Base-by-base conservation (phyloP, 768 basidiomycete genomes). In the Paxillus ammoniavirescens region DNA sequence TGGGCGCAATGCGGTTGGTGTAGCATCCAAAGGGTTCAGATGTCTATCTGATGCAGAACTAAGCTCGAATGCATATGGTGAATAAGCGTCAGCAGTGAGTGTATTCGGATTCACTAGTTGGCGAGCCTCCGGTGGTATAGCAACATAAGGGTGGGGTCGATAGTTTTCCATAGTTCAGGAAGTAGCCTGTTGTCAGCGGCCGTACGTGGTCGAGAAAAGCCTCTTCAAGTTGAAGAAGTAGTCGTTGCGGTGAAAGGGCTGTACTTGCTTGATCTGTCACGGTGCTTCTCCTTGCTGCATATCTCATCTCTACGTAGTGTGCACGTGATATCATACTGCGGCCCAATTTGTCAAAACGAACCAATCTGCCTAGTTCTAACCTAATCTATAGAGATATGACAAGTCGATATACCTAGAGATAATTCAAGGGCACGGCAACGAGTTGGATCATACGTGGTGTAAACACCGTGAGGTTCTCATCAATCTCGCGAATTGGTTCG, bases 121-220 rank as follows among this genome's bases (percentile, higher is more conserved):
- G 33, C 62, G 64, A 6, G 72, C 60, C 55, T 65, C 72, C 6
- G 66, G 55, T 12, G 78, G 76, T 33, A 80, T 77, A 35, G 61
- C 51, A 46, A 77, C 41, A 47, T 72, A 62, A 7, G 75, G 77
- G 30, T 72, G 61, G 18, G 70, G 69, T 54, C 64, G 68, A 52
- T 69, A 33, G 54, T 61, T 67, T 2, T 70, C 49, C 68, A 70
- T 70, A 12, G 55, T 1, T 50, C 35, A 54, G 28, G 10, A 37
- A 17, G 23, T 47, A 44, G 36, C 31, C 38, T 31, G 28, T 49
- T 52, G 40, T 35, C 26, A 4, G 6, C 26, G 26, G 26, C 5
- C 28, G 54, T 12, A 37, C 40, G 15, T 31, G 14, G 1, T 28
- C 10, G 26, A 8, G n/a, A 9, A 26, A 4, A 6, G 23, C 23